Evolutionary conservation across 805 yeast species (phyloP).

Genomic region (Brettanomyces naardenensis): DNA sequence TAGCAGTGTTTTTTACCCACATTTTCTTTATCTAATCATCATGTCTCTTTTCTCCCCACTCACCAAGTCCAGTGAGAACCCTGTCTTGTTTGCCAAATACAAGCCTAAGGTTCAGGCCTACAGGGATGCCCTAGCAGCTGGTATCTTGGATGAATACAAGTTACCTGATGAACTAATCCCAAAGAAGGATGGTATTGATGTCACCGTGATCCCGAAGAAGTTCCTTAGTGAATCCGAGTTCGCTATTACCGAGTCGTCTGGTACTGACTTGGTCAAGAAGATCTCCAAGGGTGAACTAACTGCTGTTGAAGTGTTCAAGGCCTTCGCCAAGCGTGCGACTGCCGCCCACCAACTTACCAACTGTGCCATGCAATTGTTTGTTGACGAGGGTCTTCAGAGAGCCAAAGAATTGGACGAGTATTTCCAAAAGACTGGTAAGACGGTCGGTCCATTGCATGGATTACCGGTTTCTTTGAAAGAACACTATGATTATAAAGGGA

Average conservation of each 20-base stretch:
- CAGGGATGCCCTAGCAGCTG: conserved; percentile 17
- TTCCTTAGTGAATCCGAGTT: conserved; percentile 28
- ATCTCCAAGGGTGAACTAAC: conserved; percentile 31
- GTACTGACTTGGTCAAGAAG: conserved; percentile 22
- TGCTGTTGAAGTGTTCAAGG: conserved; percentile 34
- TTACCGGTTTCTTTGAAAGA: conserved; percentile 57
- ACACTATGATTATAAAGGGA: conserved; percentile 40
- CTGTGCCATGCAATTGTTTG: conserved; percentile 37
- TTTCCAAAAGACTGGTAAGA: conserved; percentile 33
- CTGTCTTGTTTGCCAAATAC: conserved; percentile 16
- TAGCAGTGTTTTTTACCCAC: no score
- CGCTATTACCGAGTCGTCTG: conserved; percentile 33
- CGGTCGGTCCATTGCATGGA: conserved; percentile 54
- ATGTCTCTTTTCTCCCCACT: background rate
- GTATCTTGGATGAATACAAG: conserved; percentile 20
- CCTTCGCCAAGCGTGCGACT: conserved; percentile 39
- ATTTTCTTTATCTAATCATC: no score
- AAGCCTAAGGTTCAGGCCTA: conserved; percentile 27
- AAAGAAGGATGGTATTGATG: conserved; percentile 13
- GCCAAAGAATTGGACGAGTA: conserved; percentile 47
- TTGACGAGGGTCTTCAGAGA: conserved; percentile 36
- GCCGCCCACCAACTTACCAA: conserved; percentile 41
- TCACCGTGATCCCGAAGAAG: conserved; percentile 21
- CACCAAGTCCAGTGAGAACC: conserved; percentile 13
- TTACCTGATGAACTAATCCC: conserved; percentile 16